These are phyloP conservation scores for Chimonanthus praecox DNA, from an alignment of 164 flowering plant genomes.

Conservation along the genomic window DNA sequence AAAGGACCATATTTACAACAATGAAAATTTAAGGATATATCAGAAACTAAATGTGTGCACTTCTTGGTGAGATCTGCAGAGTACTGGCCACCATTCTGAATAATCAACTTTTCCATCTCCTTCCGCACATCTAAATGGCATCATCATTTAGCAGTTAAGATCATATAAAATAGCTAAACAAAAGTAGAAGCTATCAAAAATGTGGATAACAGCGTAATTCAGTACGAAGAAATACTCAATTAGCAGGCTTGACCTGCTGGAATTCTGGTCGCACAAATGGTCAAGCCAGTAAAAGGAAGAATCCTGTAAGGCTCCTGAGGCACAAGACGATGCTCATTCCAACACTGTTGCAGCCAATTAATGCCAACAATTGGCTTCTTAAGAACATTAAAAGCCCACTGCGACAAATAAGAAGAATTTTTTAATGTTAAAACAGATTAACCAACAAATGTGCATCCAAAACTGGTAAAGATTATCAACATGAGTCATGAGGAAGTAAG, in stretches of 20 bases:
- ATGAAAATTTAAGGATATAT: conserved; percentile 65
- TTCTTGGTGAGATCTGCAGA: conserved; percentile 78
- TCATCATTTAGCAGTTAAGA: conserved; percentile 14
- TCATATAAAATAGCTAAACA: conserved; percentile 4
- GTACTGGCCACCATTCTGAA: conserved; percentile 85
- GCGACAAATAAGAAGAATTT: conserved; percentile 16
- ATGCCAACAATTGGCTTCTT: conserved; percentile 79
- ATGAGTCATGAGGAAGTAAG: neutral
- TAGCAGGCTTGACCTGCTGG: conserved; percentile 51
- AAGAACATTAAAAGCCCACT: conserved; percentile 76
- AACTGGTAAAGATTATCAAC: neutral
- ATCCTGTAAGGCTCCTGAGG: conserved; percentile 75
- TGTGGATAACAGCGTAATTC: conserved; percentile 2
- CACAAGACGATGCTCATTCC: conserved; percentile 91
- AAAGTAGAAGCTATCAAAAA: conserved; percentile 4
- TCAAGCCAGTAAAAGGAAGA: conserved; percentile 86
- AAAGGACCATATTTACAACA: neutral
- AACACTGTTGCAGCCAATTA: conserved; percentile 79
- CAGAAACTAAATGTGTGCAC: conserved; percentile 86
- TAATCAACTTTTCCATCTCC: conserved; percentile 61
- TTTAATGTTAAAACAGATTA: neutral
- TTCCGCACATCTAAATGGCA: conserved; percentile 67
- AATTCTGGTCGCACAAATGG: conserved; percentile 67
- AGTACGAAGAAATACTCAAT: neutral
- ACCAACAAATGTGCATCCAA: neutral